Conservation (phyloP, 129 eudicot species). For the Smallanthus sonchifolius region DNA sequence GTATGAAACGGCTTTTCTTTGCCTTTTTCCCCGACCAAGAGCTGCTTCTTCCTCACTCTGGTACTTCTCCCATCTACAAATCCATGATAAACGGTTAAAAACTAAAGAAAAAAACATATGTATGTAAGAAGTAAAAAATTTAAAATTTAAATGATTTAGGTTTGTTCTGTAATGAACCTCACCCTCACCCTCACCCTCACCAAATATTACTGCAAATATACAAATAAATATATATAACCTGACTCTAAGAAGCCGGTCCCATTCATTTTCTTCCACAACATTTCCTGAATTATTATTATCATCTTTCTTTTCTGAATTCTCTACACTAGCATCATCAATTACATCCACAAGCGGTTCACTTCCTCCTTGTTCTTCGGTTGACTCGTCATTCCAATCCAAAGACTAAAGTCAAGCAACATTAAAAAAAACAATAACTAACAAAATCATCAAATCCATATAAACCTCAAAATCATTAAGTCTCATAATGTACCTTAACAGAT, state of each 20-base stretch:
- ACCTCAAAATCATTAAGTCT: neutral
- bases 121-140: no score
- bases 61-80: constrained; percentile 88
- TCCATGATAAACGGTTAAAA: constrained; percentile 12
- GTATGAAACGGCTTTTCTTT: constrained; percentile 78
- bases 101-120: no score
- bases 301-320: constrained; percentile 49
- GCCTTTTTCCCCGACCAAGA: constrained; percentile 98
- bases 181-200: no score
- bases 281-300: constrained; percentile 37
- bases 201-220: neutral
- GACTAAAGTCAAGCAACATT: constrained; percentile 33
- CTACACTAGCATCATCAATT: constrained; percentile 34
- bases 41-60: constrained; percentile 93
- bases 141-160: no score
- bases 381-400: constrained; percentile 83
- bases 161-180: no score
- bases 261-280: constrained; percentile 78
- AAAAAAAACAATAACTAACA: neutral
- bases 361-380: constrained; percentile 67
- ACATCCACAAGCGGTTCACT: constrained; percentile 31
- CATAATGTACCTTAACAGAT: constrained; percentile 71
- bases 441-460: neutral
- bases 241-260: constrained; percentile 91
- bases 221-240: constrained; percentile 38